A percentile compares a stretch with the other conserved stretches of the same genome.
These are phyloP conservation scores for Cercophora newfieldiana DNA, from an alignment of 495 filamentous ascomycete genomes.

Conservation along the genomic window DNA sequence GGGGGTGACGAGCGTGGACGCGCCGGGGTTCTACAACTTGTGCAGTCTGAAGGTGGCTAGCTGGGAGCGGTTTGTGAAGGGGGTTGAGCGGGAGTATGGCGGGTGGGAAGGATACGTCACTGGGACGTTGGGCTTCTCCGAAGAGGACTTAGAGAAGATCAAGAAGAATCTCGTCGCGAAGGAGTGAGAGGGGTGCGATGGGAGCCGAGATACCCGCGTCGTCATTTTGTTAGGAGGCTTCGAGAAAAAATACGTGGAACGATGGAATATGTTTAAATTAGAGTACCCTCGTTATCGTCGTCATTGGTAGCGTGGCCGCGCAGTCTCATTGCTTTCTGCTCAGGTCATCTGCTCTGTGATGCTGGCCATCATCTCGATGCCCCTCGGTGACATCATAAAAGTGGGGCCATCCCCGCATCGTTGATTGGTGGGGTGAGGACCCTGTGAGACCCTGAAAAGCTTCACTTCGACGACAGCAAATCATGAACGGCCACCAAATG, in stretches of 20 bases:
- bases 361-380: neutral
- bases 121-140: slow-evolving; percentile 39
- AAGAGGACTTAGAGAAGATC: slow-evolving; percentile 43
- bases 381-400: slow-evolving; percentile 8
- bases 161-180: slow-evolving; percentile 36
- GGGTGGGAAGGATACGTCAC: slow-evolving; percentile 48
- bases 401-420: neutral
- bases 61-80: slow-evolving; percentile 44
- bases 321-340: neutral
- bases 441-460: neutral
- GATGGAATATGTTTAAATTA: neutral
- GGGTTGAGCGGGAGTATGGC: slow-evolving; percentile 38
- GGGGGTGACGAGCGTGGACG: slow-evolving; percentile 28
- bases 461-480: neutral
- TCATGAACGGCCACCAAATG: neutral
- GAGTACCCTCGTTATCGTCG: neutral
- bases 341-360: neutral
- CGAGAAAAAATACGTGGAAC: neutral
- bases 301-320: neutral
- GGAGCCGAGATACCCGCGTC: neutral
- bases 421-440: neutral
- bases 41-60: slow-evolving; percentile 33
- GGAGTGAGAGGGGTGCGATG: neutral
- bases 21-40: slow-evolving; percentile 46
- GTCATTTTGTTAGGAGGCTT: neutral